A percentile compares a stretch with the other conserved stretches of the same genome.
These are phyloP conservation scores for Lactifluus hygrophoroides DNA, from an alignment of 768 basidiomycete genomes.

Conservation along the genomic window DNA sequence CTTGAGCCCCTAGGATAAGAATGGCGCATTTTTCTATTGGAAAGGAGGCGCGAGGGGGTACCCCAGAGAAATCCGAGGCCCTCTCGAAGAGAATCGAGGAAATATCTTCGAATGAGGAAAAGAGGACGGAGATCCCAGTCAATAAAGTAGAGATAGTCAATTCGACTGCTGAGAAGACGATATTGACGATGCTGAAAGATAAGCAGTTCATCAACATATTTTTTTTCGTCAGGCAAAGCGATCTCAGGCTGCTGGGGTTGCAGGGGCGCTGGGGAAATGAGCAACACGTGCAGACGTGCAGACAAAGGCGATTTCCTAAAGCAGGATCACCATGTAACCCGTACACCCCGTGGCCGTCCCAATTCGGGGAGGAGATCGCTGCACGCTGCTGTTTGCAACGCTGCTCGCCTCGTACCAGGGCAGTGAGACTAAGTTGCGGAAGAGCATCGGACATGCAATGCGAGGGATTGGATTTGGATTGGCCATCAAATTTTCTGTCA, in stretches of 20 bases:
- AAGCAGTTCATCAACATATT: constrained; percentile 3
- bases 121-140: constrained; percentile 10
- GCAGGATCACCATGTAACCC: too few species aligned
- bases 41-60: constrained; percentile 23
- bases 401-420: not conserved
- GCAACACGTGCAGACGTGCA: not conserved
- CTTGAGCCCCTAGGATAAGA: constrained; percentile 26
- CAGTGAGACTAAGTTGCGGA: not conserved
- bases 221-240: not conserved
- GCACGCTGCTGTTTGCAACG: not conserved
- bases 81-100: constrained; percentile 11
- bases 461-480: too few species aligned
- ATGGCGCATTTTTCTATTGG: constrained; percentile 25
- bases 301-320: not conserved
- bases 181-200: not conserved
- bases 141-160: constrained; percentile 14
- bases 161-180: constrained; percentile 6
- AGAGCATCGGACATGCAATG: not conserved
- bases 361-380: too few species aligned
- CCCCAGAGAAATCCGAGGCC: constrained; percentile 14
- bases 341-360: too few species aligned
- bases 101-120: constrained; percentile 15
- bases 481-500: too few species aligned
- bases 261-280: too few species aligned
- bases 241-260: not conserved